Conservation (phyloP, 768 basidiomycete species). For the Epithele typhae region DNA sequence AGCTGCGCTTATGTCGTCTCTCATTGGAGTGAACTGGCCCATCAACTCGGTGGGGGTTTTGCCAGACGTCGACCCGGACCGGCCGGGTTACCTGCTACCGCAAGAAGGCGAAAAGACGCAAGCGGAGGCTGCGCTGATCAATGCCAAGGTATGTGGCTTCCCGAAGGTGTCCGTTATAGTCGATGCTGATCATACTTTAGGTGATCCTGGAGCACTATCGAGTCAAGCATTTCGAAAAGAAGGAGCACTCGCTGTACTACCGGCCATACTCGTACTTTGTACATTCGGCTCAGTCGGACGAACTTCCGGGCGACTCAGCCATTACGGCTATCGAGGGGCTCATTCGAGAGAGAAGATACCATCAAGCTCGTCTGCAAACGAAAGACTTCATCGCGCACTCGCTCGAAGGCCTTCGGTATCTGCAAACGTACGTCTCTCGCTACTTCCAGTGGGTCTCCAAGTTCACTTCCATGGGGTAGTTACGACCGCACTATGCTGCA, state of each 20-base stretch:
- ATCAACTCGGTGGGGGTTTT: conserved; percentile 80
- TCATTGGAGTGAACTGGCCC: conserved; percentile 72
- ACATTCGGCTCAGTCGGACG: conserved; percentile 16
- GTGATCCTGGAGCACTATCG: conserved; percentile 75
- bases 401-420: conserved; percentile 65
- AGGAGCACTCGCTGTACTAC: conserved; percentile 53
- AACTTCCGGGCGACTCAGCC: conserved; percentile 30
- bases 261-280: conserved; percentile 54
- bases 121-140: conserved; percentile 56
- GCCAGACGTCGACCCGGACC: conserved; percentile 64
- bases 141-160: conserved; percentile 46
- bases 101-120: conserved; percentile 42
- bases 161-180: neutral
- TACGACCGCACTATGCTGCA: conserved; percentile 77
- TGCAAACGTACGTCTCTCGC: conserved; percentile 52
- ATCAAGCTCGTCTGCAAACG: conserved; percentile 45
- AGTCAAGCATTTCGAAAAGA: conserved; percentile 71
- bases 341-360: conserved; percentile 41
- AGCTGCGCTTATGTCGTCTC: conserved; percentile 69
- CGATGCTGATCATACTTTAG: conserved; percentile 22
- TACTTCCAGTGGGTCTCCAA: neutral
- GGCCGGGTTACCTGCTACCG: conserved; percentile 54
- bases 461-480: conserved; percentile 23
- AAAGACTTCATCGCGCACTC: conserved; percentile 47
- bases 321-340: conserved; percentile 42